Percentiles rank a stretch among this genome's conserved stretches.
Evolutionary conservation across 192 early-diverging fungal species (phyloP).

Genomic region (Obelidium mucronatum): DNA sequence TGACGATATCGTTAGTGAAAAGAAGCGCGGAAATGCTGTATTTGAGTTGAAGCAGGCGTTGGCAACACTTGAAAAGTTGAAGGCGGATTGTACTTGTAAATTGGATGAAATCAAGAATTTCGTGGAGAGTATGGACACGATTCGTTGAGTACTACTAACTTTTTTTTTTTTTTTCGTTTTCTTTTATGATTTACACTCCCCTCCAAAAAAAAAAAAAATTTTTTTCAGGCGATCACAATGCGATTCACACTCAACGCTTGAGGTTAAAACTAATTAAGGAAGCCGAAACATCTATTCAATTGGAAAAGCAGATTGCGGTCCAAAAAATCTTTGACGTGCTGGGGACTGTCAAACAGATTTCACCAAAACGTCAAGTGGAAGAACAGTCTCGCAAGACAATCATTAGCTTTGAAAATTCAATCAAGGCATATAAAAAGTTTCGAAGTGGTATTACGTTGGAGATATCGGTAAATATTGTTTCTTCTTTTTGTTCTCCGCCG

Average conservation of each 20-base stretch:
- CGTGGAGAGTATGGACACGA: constrained; percentile 12
- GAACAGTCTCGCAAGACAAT: constrained; percentile 3
- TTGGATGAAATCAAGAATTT: neutral
- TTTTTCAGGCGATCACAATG: neutral
- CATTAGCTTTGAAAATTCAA: constrained; percentile 4
- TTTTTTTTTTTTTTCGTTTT: too few relatives aligned
- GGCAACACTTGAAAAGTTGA: neutral
- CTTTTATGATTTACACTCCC: neutral
- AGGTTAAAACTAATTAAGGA: constrained; percentile 16
- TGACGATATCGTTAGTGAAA: constrained; percentile 16
- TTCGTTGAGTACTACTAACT: constrained; percentile 12
- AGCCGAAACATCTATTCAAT: neutral
- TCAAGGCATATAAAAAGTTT: constrained; percentile 15
- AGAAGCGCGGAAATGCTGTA: neutral
- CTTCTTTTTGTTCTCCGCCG: neutral
- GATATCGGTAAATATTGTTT: neutral
- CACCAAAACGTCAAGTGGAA: constrained; percentile 5
- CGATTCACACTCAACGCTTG: constrained; percentile 1
- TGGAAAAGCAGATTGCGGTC: neutral
- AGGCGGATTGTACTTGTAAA: neutral
- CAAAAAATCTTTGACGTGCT: neutral
- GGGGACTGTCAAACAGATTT: neutral
- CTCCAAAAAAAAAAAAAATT: neutral
- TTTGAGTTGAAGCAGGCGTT: neutral
- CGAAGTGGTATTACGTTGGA: neutral